phyloP scores from a whole-genome alignment of 2,329 filamentous ascomycete species.

The Cercospora berteroae region DNA sequence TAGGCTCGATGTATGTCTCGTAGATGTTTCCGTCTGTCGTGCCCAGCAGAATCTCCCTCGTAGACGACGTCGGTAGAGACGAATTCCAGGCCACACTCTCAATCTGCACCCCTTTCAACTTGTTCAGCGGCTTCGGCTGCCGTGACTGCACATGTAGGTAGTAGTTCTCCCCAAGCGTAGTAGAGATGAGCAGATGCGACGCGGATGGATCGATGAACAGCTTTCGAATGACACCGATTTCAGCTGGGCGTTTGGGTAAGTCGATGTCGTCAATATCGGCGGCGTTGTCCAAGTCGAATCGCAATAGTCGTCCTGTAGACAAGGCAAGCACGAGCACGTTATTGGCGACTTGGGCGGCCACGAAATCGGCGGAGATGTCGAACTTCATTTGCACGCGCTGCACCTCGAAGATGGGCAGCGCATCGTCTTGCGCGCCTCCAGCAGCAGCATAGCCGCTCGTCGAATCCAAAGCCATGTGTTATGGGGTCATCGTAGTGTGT shows the following conservation, averaged over 20 bases:
- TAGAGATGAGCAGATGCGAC: slow-evolving; percentile 89
- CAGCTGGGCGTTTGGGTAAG: slow-evolving; percentile 85
- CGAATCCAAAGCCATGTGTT: slow-evolving; percentile 4
- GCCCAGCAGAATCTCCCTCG: slow-evolving; percentile 87
- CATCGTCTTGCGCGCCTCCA: slow-evolving; percentile 43
- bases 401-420: slow-evolving; percentile 88
- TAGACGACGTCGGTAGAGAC: slow-evolving; percentile 86
- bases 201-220: slow-evolving; percentile 98
- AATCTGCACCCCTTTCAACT: slow-evolving; percentile 81
- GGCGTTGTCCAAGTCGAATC: slow-evolving; percentile 89
- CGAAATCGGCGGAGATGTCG: slow-evolving; percentile 90
- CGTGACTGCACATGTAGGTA: slow-evolving; percentile 95
- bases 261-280: slow-evolving; percentile 99
- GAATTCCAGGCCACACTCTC: slow-evolving; percentile 95
- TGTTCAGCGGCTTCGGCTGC: slow-evolving; percentile 75
- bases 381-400: slow-evolving; percentile 92
- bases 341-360: slow-evolving; percentile 93
- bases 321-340: slow-evolving; percentile 92
- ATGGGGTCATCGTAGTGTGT: neutral
- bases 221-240: slow-evolving; percentile 86
- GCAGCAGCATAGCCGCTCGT: slow-evolving; percentile 33
- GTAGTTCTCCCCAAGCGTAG: slow-evolving; percentile 90
- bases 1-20: slow-evolving; percentile 90
- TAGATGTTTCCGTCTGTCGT: slow-evolving; percentile 93
- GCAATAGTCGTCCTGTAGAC: slow-evolving; percentile 84